Evolutionary conservation across 2,329 filamentous ascomycete genomes (phyloP).

Genomic region (Aspergillus fructus): DNA sequence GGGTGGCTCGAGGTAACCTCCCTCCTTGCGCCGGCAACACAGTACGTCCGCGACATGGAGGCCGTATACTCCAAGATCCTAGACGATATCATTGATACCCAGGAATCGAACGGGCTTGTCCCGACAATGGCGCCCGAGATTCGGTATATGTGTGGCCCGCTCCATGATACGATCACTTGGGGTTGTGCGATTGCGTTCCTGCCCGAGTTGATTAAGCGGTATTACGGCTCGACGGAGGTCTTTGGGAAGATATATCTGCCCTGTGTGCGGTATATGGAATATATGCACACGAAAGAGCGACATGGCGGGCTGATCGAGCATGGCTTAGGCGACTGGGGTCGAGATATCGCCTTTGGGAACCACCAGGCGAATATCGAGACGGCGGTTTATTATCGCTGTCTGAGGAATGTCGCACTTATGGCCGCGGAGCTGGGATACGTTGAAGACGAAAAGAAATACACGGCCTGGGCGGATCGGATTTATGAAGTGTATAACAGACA

Average conservation of each 20-base stretch:
- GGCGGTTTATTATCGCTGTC: constrained; percentile 26
- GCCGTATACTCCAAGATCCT: constrained; percentile 49
- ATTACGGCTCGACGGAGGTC: constrained; percentile 24
- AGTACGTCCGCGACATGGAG: constrained; percentile 50
- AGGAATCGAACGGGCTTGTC: constrained; percentile 46
- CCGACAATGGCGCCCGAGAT: constrained; percentile 51
- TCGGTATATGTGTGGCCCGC: constrained; percentile 50
- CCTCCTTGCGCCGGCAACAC: constrained; percentile 46
- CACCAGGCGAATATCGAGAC: constrained; percentile 29
- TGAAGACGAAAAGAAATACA: constrained; percentile 16
- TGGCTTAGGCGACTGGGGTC: constrained; percentile 25
- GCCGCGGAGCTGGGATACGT: constrained; percentile 19
- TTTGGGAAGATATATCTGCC: constrained; percentile 21
- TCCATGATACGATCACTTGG: constrained; percentile 44
- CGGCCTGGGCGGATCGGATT: constrained; percentile 20
- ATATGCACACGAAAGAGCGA: constrained; percentile 24
- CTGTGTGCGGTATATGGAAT: constrained; percentile 25
- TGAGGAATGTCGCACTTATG: constrained; percentile 24
- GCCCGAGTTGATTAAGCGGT: constrained; percentile 21
- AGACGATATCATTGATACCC: constrained; percentile 48
- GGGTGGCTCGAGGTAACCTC: constrained; percentile 51
- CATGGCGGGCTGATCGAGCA: constrained; percentile 24
- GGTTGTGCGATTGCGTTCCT: constrained; percentile 25
- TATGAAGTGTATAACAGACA: constrained; percentile 21
- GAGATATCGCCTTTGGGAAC: constrained; percentile 26